Evolutionary conservation across 371 early-diverging fungal species (phyloP), one percentile per base, ranked within the genome.

Genomic region (Rhizopus arrhizus): DNA sequence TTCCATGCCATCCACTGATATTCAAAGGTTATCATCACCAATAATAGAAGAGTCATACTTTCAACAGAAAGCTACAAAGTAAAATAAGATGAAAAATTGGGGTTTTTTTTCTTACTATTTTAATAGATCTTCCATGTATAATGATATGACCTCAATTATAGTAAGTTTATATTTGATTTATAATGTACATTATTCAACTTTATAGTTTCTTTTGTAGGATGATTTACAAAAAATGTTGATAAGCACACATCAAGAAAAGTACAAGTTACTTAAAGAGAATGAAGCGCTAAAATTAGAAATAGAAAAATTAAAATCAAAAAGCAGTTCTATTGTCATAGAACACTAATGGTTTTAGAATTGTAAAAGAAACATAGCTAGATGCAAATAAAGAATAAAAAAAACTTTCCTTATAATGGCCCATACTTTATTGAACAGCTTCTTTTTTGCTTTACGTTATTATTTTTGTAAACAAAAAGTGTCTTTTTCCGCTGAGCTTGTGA

Each of bases 211-310:
- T 5, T 2, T 28, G 29, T 48, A 48, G 48, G 48, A 48, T 29
- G 58, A 65, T 46, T 47, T 69, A 2, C 70, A 69, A 15, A 59
- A 65, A 13, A n/a, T 65, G 0, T 36, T 69, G 15, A 10, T 62
- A 3, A 11, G 9, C 3, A 56, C 70, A 28, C 51, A 43, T 13
- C 65, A 65, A 59, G 70, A 69, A 48, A 65, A 59, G 32, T 65
- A 69, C 33, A 62, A 40, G 50, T 29, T 69, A 13, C 16, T 42
- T 5, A 33, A 40, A n/a, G 70, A 69, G 46, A 69, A 69, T 9
- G 66, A 69, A 52, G 47, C 41, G 0, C 41, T 69, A 34, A 58
- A 48, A 53, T 29, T 36, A 50, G 70, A 69, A 59, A 46, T 69
- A 9, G 69, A 69, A 12, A 29, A 56, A 33, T 50, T 69, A 46